Evolutionary conservation across 495 filamentous ascomycete genomes (phyloP).

Genomic region (Pseudoneurospora amorphoporcata): DNA sequence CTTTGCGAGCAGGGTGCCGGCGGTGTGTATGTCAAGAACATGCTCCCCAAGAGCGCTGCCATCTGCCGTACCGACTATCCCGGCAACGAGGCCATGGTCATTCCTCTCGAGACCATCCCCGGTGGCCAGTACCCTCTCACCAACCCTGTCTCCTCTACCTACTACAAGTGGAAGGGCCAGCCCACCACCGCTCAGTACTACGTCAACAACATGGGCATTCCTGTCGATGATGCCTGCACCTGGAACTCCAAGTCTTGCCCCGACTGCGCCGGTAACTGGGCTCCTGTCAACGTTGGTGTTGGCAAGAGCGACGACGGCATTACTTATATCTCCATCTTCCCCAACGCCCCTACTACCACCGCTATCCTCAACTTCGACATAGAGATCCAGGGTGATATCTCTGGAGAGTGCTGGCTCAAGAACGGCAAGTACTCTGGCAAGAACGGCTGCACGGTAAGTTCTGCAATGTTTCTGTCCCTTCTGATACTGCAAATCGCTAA

Average conservation of each 20-base stretch:
- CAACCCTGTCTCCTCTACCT: slow-evolving; percentile 56
- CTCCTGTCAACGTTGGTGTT: slow-evolving; percentile 80
- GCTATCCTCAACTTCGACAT: slow-evolving; percentile 63
- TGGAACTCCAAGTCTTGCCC: slow-evolving; percentile 55
- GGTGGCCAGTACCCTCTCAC: slow-evolving; percentile 53
- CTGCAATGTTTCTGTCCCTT: not conserved
- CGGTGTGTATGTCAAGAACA: slow-evolving; percentile 64
- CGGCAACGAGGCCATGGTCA: slow-evolving; percentile 73
- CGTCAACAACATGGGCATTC: slow-evolving; percentile 69
- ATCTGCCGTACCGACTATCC: slow-evolving; percentile 97
- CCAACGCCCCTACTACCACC: slow-evolving; percentile 48
- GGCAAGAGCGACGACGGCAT: slow-evolving; percentile 50
- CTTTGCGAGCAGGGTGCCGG: slow-evolving; percentile 69
- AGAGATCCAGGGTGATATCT: slow-evolving; percentile 54
- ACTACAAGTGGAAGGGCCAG: slow-evolving; percentile 68
- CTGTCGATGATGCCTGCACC: slow-evolving; percentile 58
- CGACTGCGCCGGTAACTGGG: slow-evolving; percentile 64
- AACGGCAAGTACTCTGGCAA: slow-evolving; percentile 49
- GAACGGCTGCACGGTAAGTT: slow-evolving; percentile 63
- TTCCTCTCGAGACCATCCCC: slow-evolving; percentile 54
- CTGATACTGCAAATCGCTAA: not conserved
- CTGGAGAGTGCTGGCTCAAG: slow-evolving; percentile 59
- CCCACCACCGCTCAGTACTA: slow-evolving; percentile 92
- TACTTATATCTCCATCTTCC: slow-evolving; percentile 78
- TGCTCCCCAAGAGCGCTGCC: slow-evolving; percentile 50